Conservation (phyloP, 2,329 filamentous ascomycete species). For the Tolypocladium pustulatum region DNA sequence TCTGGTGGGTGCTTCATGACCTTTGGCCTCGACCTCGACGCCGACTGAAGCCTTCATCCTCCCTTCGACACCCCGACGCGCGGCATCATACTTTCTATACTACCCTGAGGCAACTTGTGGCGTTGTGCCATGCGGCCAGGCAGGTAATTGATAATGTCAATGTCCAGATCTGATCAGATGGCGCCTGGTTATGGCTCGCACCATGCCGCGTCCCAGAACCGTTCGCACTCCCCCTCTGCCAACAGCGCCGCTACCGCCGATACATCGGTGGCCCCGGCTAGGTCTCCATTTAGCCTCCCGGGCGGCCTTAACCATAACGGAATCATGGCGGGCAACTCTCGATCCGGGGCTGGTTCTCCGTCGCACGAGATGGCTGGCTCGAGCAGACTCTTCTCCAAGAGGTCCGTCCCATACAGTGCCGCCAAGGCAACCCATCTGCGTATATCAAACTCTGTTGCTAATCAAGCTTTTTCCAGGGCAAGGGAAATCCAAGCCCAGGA, state of each 20-base stretch:
- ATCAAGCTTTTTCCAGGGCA: conserved; percentile 45
- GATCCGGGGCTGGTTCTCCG: conserved; percentile 89
- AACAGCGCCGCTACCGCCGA: conserved; percentile 77
- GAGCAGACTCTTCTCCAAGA: conserved; percentile 77
- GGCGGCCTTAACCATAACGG: conserved; percentile 47
- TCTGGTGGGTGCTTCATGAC: background rate
- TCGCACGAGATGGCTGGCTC: conserved; percentile 76
- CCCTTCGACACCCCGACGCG: background rate
- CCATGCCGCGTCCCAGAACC: conserved; percentile 50
- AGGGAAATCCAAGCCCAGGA: conserved; percentile 96
- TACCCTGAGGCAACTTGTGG: conserved; percentile 3
- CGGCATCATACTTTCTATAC: background rate
- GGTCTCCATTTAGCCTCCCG: conserved; percentile 64
- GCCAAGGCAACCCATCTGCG: background rate
- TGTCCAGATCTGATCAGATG: conserved; percentile 75
- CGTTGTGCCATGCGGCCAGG: conserved; percentile 35
- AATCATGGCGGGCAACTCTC: conserved; percentile 49
- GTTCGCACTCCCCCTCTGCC: conserved; percentile 70
- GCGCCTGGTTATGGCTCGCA: conserved; percentile 72
- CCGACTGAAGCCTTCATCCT: background rate
- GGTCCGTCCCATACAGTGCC: conserved; percentile 45
- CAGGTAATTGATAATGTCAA: conserved; percentile 88
- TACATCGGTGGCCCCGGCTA: conserved; percentile 48
- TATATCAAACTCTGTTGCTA: background rate
- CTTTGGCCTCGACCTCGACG: background rate